These are phyloP conservation scores for Populus hybrid DNA, from an alignment of 441 rosid species.

Conservation along the genomic window DNA sequence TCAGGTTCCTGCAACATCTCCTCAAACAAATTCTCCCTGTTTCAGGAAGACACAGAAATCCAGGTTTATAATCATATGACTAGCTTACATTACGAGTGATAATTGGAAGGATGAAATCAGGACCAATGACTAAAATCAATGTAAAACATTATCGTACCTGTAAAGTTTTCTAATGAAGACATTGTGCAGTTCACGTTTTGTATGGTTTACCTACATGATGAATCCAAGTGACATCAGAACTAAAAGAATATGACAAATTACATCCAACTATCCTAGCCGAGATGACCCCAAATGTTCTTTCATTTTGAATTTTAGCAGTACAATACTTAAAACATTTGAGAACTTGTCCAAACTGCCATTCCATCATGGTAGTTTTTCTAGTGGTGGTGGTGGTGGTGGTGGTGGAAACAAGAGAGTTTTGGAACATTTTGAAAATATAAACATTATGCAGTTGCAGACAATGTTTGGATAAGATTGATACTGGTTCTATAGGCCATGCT, in stretches of 20 bases:
- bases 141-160: conserved; percentile 26
- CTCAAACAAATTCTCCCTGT: conserved; percentile 96
- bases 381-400: too few species aligned
- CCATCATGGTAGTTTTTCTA: background rate
- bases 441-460: background rate
- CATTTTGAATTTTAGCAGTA: background rate
- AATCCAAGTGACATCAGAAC: background rate
- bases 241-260: background rate
- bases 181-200: conserved; percentile 83
- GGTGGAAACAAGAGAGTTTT: background rate
- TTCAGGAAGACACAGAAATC: conserved; percentile 19
- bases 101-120: background rate
- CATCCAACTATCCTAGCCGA: background rate
- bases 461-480: background rate
- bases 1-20: conserved; percentile 99
- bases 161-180: conserved; percentile 77
- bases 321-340: background rate
- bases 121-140: background rate
- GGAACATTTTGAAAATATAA: background rate
- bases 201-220: conserved; percentile 66
- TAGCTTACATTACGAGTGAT: background rate
- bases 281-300: background rate
- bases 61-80: conserved; percentile 5
- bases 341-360: background rate
- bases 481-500: background rate